Conservation (phyloP, 371 early-diverging fungal genomes). For the Entomophthora muscae region DNA sequence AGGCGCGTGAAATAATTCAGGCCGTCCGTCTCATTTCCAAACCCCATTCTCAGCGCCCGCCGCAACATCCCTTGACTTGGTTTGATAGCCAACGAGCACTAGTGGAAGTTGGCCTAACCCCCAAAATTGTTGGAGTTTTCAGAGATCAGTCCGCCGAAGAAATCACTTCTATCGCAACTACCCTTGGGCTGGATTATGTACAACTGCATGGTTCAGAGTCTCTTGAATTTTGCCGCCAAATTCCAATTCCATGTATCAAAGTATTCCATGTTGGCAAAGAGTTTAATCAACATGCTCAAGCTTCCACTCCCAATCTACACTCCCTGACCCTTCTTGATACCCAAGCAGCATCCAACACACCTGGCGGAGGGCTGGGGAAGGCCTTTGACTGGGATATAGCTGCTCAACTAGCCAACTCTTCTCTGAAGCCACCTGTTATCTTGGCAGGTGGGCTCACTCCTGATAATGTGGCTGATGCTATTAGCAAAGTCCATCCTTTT, state of each 20-base stretch:
- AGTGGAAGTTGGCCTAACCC: conserved; percentile 30
- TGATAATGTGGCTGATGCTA: conserved; percentile 57
- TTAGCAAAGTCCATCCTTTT: conserved; percentile 51
- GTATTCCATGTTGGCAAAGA: conserved; percentile 54
- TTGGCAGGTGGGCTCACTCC: conserved; percentile 84
- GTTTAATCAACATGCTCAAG: conserved; percentile 22
- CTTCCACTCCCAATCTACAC: conserved; percentile 29
- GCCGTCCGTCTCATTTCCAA: conserved; percentile 21
- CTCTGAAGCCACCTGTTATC: conserved; percentile 35
- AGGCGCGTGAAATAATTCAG: conserved; percentile 39
- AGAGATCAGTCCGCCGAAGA: conserved; percentile 59
- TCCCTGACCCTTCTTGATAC: conserved; percentile 51
- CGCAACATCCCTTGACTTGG: conserved; percentile 21
- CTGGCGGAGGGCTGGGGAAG: conserved; percentile 51
- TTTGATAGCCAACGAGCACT: conserved; percentile 28
- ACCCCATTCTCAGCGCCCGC: not conserved
- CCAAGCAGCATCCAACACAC: conserved; percentile 34
- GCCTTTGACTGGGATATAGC: conserved; percentile 70
- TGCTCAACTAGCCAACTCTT: conserved; percentile 23
- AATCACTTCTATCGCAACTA: conserved; percentile 41
- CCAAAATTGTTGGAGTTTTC: conserved; percentile 86
- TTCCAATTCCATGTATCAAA: conserved; percentile 75
- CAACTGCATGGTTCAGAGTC: conserved; percentile 85
- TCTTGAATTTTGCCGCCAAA: conserved; percentile 31
- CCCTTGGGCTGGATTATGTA: conserved; percentile 63